Conservation (phyloP, 2,329 filamentous ascomycete species). For the Claviceps fusiformis region DNA sequence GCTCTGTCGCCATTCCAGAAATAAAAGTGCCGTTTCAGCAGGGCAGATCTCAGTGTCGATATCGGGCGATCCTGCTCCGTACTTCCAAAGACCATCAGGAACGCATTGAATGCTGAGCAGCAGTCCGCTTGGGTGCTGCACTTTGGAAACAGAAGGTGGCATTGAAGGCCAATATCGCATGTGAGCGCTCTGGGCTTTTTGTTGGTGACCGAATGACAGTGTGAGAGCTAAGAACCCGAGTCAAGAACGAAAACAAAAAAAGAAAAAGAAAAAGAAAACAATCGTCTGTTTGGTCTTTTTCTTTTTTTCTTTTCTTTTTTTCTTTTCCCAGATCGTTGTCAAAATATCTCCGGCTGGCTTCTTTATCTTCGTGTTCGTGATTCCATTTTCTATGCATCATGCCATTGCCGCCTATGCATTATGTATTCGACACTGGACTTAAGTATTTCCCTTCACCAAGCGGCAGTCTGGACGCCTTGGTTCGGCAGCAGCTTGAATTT, state of each 20-base stretch:
- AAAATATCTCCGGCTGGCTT: background rate
- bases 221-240: background rate
- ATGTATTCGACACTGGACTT: constrained; percentile 18
- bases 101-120: background rate
- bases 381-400: constrained; percentile 2
- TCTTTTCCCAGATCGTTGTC: background rate
- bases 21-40: background rate
- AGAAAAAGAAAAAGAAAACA: background rate
- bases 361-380: background rate
- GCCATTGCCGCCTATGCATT: constrained; percentile 14
- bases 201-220: background rate
- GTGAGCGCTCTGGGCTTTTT: background rate
- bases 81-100: background rate
- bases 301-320: background rate
- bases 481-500: constrained; percentile 16
- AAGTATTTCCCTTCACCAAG: background rate
- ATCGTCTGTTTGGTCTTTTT: background rate
- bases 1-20: background rate
- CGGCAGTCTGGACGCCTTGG: constrained; percentile 14
- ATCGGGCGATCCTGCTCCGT: background rate
- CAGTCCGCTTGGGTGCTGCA: background rate
- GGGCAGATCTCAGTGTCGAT: background rate
- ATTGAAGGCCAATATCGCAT: background rate
- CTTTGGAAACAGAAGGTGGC: background rate
- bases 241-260: background rate